These are phyloP conservation scores for Boechera retrofracta DNA, from an alignment of 345 rosid species.

Conservation along the genomic window DNA sequence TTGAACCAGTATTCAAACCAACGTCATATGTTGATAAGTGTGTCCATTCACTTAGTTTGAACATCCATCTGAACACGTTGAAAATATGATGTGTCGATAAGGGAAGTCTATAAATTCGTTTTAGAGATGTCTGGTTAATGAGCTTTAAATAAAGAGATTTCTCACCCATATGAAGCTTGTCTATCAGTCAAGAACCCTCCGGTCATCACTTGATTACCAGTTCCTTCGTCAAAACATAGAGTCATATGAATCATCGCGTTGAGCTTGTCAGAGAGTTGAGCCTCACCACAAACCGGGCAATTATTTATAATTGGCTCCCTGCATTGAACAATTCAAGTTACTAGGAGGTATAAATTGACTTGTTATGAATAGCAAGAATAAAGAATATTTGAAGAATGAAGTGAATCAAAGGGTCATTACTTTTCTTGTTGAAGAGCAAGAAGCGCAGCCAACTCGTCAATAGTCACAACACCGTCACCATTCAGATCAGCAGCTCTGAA, in stretches of 20 bases:
- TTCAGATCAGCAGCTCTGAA: constrained; percentile 88
- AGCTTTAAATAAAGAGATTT: constrained; percentile 15
- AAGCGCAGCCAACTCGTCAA: constrained; percentile 92
- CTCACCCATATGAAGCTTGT: constrained; percentile 92
- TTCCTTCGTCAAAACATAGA: constrained; percentile 95
- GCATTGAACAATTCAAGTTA: constrained; percentile 33
- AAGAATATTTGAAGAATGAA: neutral
- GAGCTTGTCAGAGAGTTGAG: constrained; percentile 70
- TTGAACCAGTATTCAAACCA: constrained; percentile 86
- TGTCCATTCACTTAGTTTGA: constrained; percentile 96
- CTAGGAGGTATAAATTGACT: neutral
- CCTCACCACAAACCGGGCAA: constrained; percentile 92
- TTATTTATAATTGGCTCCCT: constrained; percentile 81
- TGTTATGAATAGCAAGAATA: neutral
- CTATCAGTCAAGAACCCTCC: constrained; percentile 98
- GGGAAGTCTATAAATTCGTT: neutral
- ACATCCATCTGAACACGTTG: constrained; percentile 71
- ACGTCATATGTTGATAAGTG: constrained; percentile 83
- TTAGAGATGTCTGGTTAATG: neutral
- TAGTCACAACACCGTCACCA: constrained; percentile 84
- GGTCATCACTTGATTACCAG: constrained; percentile 90
- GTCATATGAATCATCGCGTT: constrained; percentile 86
- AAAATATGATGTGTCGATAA: neutral
- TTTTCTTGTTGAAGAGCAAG: constrained; percentile 86
- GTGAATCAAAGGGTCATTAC: constrained; percentile 52